A percentile compares a stretch with the other conserved stretches of the same genome.
Conservation (phyloP, 805 yeast genomes). For the Maudiozyma bulderi region DNA sequence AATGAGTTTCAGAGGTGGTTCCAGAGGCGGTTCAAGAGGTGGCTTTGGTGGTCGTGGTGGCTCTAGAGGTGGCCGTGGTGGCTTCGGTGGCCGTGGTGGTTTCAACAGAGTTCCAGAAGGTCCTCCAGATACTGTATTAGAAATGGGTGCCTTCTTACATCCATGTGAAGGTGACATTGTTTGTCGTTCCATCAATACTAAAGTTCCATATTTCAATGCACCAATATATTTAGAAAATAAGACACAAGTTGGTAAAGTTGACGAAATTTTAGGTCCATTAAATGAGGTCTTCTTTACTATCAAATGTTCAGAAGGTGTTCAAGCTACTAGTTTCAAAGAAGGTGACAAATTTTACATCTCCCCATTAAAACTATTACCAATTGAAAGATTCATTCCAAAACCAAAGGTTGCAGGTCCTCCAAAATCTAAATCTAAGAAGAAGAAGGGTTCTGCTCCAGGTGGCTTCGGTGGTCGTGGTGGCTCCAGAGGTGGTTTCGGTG, state of each 20-base stretch:
- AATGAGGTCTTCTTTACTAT: slow-evolving; percentile 97
- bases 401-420: slow-evolving; percentile 83
- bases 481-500: slow-evolving; percentile 37
- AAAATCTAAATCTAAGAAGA: slow-evolving; percentile 60
- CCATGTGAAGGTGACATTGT: slow-evolving; percentile 96
- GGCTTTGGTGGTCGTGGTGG: slow-evolving; percentile 32
- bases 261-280: slow-evolving; percentile 94
- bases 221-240: slow-evolving; percentile 96
- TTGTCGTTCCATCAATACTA: slow-evolving; percentile 87
- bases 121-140: slow-evolving; percentile 91
- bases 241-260: slow-evolving; percentile 93
- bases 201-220: slow-evolving; percentile 96
- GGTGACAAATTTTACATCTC: slow-evolving; percentile 96
- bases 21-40: slow-evolving; percentile 27
- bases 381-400: slow-evolving; percentile 94
- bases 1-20: slow-evolving; percentile 32
- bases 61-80: slow-evolving; percentile 30
- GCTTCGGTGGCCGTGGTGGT: slow-evolving; percentile 32
- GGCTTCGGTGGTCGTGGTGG: slow-evolving; percentile 39
- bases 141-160: slow-evolving; percentile 88
- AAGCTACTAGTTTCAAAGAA: slow-evolving; percentile 82
- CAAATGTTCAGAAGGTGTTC: slow-evolving; percentile 93
- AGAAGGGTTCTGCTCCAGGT: slow-evolving; percentile 40
- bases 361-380: slow-evolving; percentile 87
- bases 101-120: slow-evolving; percentile 74